phyloP scores from a whole-genome alignment of 2,329 filamentous ascomycete genomes.

The Ophiostoma ulmi region DNA sequence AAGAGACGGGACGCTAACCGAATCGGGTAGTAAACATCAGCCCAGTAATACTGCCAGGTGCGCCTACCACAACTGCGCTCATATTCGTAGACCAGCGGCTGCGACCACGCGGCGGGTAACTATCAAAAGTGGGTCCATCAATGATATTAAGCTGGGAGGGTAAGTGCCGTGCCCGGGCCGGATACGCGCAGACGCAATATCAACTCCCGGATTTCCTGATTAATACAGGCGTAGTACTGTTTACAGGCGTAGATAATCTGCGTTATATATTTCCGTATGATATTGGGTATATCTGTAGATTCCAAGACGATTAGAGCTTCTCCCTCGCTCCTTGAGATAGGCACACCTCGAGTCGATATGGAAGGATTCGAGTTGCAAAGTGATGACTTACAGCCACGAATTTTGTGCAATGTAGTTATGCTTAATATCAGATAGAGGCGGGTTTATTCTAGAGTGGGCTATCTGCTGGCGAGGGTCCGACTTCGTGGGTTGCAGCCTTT shows the following conservation, averaged over 20 bases:
- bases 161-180: neutral
- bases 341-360: neutral
- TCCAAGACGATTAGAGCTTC: neutral
- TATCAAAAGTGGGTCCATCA: constrained; percentile 1
- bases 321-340: neutral
- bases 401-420: no score
- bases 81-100: neutral
- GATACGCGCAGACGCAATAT: neutral
- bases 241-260: no score
- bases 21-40: neutral
- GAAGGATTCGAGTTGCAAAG: neutral
- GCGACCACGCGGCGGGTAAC: neutral
- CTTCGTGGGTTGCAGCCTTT: neutral
- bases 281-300: no score
- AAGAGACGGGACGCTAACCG: neutral
- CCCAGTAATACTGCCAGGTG: neutral
- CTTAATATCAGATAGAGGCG: neutral
- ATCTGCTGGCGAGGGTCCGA: neutral
- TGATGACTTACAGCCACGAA: no score
- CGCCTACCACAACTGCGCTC: neutral
- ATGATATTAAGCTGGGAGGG: no score
- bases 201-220: neutral
- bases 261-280: no score
- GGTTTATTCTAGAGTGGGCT: neutral
- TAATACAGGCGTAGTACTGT: neutral